Base-by-base conservation (phyloP, 148 eudicot genomes). In the Chenopodium suecicum region DNA sequence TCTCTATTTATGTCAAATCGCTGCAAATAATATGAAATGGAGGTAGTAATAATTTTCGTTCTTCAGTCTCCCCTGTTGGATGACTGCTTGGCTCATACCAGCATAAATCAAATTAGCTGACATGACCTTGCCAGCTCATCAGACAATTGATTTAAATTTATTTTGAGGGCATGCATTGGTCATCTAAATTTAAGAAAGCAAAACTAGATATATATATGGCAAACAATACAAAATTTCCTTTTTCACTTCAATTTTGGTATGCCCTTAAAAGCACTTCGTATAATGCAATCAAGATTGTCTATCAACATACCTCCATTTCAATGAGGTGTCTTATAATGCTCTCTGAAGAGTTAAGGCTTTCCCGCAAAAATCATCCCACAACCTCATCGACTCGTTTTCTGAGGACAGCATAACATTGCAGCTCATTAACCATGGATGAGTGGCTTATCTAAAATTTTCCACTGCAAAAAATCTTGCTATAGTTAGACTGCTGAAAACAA, bases 371-470 rank as follows among this genome's bases (percentile, higher is more conserved):
- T 73, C 86, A 85, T 32, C 91, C 89, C 13, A 88, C 86, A 82
- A 96, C 99, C 83, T 94, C 97, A 86, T 96, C 98, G 89, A 96
- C 89, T 69, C 92, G 91, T 84, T 87, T 94, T 84, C 97, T 87
- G 54, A 96, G 89, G 74, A 92, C 89, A 19, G 99, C 98, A 69
- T 92, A 96, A 2, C 97, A 91, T 78, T 88, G 97, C 78, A 91
- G 86, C 86, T 92, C 99, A 83, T 86, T 91, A 72, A 92, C 88
- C 92, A 92, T 88, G 82, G 93, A 92, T 22, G 85, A 87, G 78
- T 92, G 99, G 84, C 98, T 94, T 95, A 96, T 96, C 99, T 96
- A 82, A 79, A 82, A 87, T 76, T 79, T 74, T 4, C 62, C 54
- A 78, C 20, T 7, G 66, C 34, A 62, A 52, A 31, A 73, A 70